These are phyloP conservation scores for Tardiomyces digboiensis DNA, from an alignment of 1,139 yeast species.

Conservation along the genomic window DNA sequence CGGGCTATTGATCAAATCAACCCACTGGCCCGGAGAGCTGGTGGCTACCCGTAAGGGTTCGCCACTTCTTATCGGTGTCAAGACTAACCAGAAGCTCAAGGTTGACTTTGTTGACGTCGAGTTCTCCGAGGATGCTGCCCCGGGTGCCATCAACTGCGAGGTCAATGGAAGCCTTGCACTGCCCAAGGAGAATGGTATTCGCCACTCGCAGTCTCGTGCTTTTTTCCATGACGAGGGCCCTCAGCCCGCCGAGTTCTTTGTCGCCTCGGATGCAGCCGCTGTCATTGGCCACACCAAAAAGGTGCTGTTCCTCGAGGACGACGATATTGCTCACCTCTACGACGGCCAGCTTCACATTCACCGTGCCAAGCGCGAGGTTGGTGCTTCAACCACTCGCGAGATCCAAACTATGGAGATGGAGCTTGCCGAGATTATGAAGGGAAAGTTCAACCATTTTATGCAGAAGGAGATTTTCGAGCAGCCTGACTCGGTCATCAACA, in stretches of 20 bases:
- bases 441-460: slow-evolving; percentile 94
- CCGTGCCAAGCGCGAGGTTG: slow-evolving; percentile 86
- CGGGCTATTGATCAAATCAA: slow-evolving; percentile 87
- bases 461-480: slow-evolving; percentile 98
- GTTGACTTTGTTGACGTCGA: slow-evolving; percentile 99
- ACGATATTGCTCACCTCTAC: slow-evolving; percentile 96
- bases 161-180: slow-evolving; percentile 7
- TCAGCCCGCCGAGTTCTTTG: slow-evolving; percentile 90
- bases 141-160: slow-evolving; percentile 9
- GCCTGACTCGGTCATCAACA: slow-evolving; percentile 95
- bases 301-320: slow-evolving; percentile 93
- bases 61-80: slow-evolving; percentile 94
- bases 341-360: slow-evolving; percentile 98
- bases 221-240: slow-evolving; percentile 92
- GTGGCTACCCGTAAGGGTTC: slow-evolving; percentile 98
- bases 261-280: slow-evolving; percentile 98
- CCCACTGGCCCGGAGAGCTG: slow-evolving; percentile 91
- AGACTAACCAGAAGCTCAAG: slow-evolving; percentile 88
- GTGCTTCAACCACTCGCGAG: slow-evolving; percentile 87
- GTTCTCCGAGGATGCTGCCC: slow-evolving; percentile 49
- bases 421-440: slow-evolving; percentile 97
- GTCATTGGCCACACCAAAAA: slow-evolving; percentile 96
- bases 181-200: slow-evolving; percentile 28
- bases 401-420: slow-evolving; percentile 97
- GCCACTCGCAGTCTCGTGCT: slow-evolving; percentile 91